Evolutionary conservation across 108 stramenopile species (phyloP).

Genomic region (Conticribra weissflogii): DNA sequence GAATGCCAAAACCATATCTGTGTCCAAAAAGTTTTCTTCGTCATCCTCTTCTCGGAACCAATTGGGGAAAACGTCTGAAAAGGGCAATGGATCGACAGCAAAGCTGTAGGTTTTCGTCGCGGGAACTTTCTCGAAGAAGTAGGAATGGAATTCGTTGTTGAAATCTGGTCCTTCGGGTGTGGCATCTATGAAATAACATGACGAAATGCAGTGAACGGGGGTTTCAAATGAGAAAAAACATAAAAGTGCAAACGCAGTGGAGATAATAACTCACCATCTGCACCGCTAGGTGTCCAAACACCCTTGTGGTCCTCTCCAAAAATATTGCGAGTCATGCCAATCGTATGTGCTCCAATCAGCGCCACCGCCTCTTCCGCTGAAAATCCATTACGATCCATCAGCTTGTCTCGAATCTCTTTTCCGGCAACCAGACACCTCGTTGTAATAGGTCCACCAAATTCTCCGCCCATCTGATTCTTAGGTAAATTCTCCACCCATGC

Average conservation of each 20-base stretch:
- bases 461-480: background rate
- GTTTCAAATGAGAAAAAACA: background rate
- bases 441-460: background rate
- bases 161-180: background rate
- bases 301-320: background rate
- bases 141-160: background rate
- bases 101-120: background rate
- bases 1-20: background rate
- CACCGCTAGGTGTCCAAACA: background rate
- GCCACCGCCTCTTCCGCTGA: background rate
- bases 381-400: background rate
- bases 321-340: background rate
- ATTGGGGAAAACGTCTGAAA: background rate
- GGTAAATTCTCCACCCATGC: background rate
- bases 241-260: background rate
- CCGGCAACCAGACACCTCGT: background rate
- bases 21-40: background rate
- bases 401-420: background rate
- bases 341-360: background rate
- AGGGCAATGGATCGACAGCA: background rate
- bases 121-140: background rate
- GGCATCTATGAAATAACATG: background rate
- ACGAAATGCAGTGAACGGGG: background rate
- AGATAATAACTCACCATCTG: background rate
- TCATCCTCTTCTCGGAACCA: background rate